Percentiles rank a stretch among this genome's conserved stretches.
Evolutionary conservation across 331 rosid genomes (phyloP).

Genomic region (Erythrophleum ivorense): DNA sequence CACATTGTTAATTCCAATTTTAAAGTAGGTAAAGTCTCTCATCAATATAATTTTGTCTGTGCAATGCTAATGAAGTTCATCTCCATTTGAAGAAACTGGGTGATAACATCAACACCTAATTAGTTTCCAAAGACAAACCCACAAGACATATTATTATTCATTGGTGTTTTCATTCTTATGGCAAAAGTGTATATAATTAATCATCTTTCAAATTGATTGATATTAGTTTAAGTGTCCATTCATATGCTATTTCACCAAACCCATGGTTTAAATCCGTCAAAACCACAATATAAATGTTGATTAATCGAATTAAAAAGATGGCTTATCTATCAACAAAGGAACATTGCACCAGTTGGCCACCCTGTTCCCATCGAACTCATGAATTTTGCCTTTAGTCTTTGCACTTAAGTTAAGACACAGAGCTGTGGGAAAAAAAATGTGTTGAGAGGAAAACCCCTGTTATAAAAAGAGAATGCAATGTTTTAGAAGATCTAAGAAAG

Average conservation of each 20-base stretch:
- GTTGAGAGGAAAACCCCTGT: background rate
- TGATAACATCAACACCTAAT: conserved; percentile 51
- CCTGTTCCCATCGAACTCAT: conserved; percentile 19
- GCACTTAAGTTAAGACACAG: conserved; percentile 32
- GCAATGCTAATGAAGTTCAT: conserved; percentile 42
- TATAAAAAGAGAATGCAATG: background rate
- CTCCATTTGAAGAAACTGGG: conserved; percentile 49
- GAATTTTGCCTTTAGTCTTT: conserved; percentile 10
- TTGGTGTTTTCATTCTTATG: background rate
- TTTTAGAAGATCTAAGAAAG: background rate
- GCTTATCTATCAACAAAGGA: conserved; percentile 28
- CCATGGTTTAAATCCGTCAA: conserved; percentile 37
- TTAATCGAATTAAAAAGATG: background rate
- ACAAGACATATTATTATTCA: background rate
- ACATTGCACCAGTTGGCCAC: conserved; percentile 44
- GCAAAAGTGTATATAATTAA: conserved; percentile 23
- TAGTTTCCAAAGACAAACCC: conserved; percentile 44
- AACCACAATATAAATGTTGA: conserved; percentile 34
- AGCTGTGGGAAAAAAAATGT: background rate
- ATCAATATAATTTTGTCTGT: conserved; percentile 32
- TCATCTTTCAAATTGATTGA: conserved; percentile 34
- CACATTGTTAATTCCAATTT: conserved; percentile 8
- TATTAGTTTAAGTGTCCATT: conserved; percentile 55
- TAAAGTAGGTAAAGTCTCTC: conserved; percentile 39
- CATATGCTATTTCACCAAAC: conserved; percentile 53